phyloP scores from a whole-genome alignment of 768 basidiomycete genomes.

The Inosperma sp. region DNA sequence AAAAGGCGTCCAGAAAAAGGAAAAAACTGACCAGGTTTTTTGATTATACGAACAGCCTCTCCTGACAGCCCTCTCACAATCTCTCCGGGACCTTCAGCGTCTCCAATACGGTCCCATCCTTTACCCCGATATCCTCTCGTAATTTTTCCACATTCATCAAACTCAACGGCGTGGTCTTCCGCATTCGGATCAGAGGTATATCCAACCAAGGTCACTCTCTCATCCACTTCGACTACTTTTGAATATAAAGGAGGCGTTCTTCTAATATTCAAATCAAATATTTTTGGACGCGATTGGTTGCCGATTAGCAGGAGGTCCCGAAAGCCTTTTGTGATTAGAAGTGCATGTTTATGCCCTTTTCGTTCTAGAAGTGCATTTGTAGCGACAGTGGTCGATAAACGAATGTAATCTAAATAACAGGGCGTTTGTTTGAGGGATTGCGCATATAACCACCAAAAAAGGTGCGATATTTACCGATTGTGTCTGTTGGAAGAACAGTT shows the following conservation, averaged over 20 bases:
- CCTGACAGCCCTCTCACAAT: conserved; percentile 81
- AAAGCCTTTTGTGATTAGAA: conserved; percentile 90
- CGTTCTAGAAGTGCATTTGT: conserved; percentile 95
- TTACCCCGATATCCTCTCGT: conserved; percentile 66
- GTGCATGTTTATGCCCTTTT: conserved; percentile 87
- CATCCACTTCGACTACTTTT: conserved; percentile 71
- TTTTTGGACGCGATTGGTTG: conserved; percentile 90
- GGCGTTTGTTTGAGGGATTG: too few relatives aligned
- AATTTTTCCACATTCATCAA: conserved; percentile 67
- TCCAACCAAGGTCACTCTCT: conserved; percentile 91
- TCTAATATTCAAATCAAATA: conserved; percentile 91
- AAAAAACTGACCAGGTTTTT: conserved; percentile 53
- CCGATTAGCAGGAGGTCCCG: conserved; percentile 89
- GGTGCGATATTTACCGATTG: conserved; percentile 55
- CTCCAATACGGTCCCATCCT: conserved; percentile 66
- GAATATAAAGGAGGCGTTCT: conserved; percentile 74
- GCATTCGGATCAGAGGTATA: conserved; percentile 86
- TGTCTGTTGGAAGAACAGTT: conserved; percentile 62
- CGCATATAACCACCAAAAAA: not conserved
- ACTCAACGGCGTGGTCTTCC: conserved; percentile 71
- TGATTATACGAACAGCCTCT: conserved; percentile 82
- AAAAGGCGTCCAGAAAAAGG: not conserved
- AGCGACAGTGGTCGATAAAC: conserved; percentile 90
- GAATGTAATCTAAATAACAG: conserved; percentile 69
- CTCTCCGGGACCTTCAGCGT: conserved; percentile 76